Base-by-base conservation (phyloP, 2,329 filamentous ascomycete species). In the Alternaria triticina region DNA sequence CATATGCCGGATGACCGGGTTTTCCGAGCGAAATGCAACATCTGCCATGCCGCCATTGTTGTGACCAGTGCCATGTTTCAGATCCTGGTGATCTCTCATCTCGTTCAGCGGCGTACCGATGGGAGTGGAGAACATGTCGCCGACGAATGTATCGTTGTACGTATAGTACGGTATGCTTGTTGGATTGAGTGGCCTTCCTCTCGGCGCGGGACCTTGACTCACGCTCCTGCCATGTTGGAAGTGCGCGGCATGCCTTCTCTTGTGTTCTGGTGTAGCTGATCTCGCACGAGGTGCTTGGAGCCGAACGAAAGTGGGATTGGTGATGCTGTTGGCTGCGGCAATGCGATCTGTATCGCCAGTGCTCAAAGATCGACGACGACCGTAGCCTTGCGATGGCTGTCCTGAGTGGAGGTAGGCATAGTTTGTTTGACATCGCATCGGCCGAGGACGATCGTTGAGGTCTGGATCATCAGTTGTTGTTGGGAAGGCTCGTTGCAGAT, bases 301-400 rank as follows among this genome's bases (percentile, higher is more conserved):
- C 7, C 70, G 70, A 45, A 75, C 46, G 58, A 76, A 75, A 3
- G 64, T 70, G 15, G 72, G 74, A 6, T 72, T 72, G 5, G 50
- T 45, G n/a, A 56, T 33, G 22, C 45, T 54, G 46, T 49, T 36
- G 10, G 54, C 10, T 23, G 61, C 33, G 30, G 59, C 62, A 36
- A 66, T 55, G 27, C 57, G 68, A 23, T 71, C 67, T 46, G 52
- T 62, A n/a, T 70, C 72, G 23, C 67, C 57, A 44, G 73, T 69
- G 45, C 75, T 75, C n/a, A 74, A 66, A 13, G 76, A 78, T 25
- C 73, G 72, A n/a, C 73, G 72, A 45, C 75, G 74, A 12, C 43
- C 57, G 20, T 67, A 69, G 54, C 25, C 30, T 59, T 51, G 70
- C 4, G n/a, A 23, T 23, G 44, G 43, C 17, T 54, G 64, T 20